phyloP scores from a whole-genome alignment of 179 eudicot genomes.

The Nepenthes alata region DNA sequence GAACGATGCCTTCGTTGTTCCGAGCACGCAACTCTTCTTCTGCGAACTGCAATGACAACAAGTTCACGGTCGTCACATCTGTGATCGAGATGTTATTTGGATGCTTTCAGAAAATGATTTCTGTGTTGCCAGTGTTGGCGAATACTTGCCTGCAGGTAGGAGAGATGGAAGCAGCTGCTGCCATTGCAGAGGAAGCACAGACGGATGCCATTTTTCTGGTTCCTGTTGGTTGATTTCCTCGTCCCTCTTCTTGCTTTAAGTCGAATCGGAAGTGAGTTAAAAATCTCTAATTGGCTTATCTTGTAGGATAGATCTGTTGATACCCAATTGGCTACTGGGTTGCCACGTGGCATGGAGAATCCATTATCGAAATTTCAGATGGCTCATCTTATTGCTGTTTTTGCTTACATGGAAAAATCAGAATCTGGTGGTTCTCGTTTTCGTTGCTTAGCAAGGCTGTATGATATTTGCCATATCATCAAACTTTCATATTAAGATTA shows the following conservation, averaged over 20 bases:
- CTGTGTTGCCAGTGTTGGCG: background rate
- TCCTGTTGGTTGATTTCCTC: background rate
- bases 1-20: constrained; percentile 62
- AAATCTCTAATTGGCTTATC: constrained; percentile 38
- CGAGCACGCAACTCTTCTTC: constrained; percentile 50
- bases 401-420: constrained; percentile 20
- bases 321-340: constrained; percentile 43
- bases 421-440: constrained; percentile 37
- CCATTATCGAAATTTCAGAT: constrained; percentile 27
- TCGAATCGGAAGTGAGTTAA: background rate
- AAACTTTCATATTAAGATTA: no score
- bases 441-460: no score
- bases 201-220: constrained; percentile 47
- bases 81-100: no score
- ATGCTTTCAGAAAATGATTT: no score
- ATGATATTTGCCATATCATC: no score
- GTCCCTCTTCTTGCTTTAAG: background rate
- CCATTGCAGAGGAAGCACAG: constrained; percentile 84
- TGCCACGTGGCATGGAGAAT: constrained; percentile 59
- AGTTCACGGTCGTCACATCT: background rate
- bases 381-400: constrained; percentile 9
- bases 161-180: constrained; percentile 67
- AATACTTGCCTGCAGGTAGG: constrained; percentile 53
- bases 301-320: constrained; percentile 44
- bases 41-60: constrained; percentile 42